Evolutionary conservation across 2,329 filamentous ascomycete genomes (phyloP), one percentile per base, ranked within the genome.

Genomic region (Hypoxylon sp.): DNA sequence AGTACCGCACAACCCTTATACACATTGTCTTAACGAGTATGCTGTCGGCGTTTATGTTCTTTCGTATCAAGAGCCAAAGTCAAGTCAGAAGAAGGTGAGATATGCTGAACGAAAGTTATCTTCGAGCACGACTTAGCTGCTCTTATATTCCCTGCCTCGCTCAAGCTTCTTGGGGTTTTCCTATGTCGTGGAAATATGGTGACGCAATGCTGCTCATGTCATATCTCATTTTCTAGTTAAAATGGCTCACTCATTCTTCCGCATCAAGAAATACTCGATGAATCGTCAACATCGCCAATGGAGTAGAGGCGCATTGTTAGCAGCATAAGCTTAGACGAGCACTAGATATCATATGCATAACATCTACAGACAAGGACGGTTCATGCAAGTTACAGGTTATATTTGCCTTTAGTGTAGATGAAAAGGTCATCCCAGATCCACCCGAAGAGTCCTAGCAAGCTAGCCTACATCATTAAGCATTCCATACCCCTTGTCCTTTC

Each of bases 161-260:
- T 27, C 6, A 11, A 10, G 8, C 14, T 20, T 6, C 10, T 50
- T 6, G 1, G 1, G 3, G 1, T 22, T 20, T 3, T 8, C n/a
- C 6, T 8, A 17, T 42, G 13, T 30, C 25, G 17, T 30, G 7
- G 2, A 33, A 22, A 20, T 25, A 3, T 20, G 14, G 10, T 8
- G 17, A 25, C 35, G 46, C 6, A 8, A 48, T 51, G 22, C 14
- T 20, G 14, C 7, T 27, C 17, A 1, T 61, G 17, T 61, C 33
- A 61, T 61, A 61, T 61, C 25, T 61, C 58, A 53, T 40, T 61
- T 54, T 61, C 2, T 13, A 13, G 4, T 22, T 31, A 27, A 20
- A 17, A 20, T 50, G 49, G 17, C 31, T 13, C 6, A n/a, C n/a
- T n/a, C 22, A 50, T 50, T 7, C n/a, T 30, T 50, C 27, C 20